A percentile compares a stretch with the other conserved stretches of the same genome.
phyloP scores from a whole-genome alignment of 2,329 filamentous ascomycete genomes.

The Pyricularia grisea region DNA sequence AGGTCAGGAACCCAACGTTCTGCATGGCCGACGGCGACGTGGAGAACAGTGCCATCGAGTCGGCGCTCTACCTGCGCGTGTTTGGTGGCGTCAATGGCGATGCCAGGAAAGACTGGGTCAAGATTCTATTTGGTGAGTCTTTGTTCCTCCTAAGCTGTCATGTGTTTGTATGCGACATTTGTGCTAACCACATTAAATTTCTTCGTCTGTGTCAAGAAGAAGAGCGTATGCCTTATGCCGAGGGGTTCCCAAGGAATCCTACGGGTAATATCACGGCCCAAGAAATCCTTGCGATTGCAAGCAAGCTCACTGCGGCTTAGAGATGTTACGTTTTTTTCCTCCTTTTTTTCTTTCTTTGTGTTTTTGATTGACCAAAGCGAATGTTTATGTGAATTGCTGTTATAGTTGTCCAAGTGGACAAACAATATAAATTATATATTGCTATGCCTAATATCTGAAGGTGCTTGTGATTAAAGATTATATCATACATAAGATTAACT shows the following conservation, averaged over 20 bases:
- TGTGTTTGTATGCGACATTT: not conserved
- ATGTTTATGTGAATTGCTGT: too few relatives aligned
- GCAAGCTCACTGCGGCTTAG: not conserved
- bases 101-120: conserved; percentile 6
- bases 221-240: conserved; percentile 8
- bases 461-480: too few relatives aligned
- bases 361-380: not conserved
- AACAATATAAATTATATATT: too few relatives aligned
- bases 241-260: conserved; percentile 6
- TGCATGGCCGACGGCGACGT: not conserved
- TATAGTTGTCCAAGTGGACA: too few relatives aligned
- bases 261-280: not conserved
- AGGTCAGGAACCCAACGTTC: conserved; percentile 7
- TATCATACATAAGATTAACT: too few relatives aligned
- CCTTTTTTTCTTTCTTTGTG: not conserved
- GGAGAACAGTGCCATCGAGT: conserved; percentile 7
- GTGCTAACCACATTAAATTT: not conserved
- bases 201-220: not conserved
- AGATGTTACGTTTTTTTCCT: too few relatives aligned
- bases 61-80: conserved; percentile 6
- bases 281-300: not conserved
- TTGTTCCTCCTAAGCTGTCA: not conserved
- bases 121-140: conserved; percentile 8
- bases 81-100: conserved; percentile 7
- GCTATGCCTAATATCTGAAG: too few relatives aligned